Base-by-base conservation (phyloP, 257 asterid genomes). In the Nicotiana tabacum region DNA sequence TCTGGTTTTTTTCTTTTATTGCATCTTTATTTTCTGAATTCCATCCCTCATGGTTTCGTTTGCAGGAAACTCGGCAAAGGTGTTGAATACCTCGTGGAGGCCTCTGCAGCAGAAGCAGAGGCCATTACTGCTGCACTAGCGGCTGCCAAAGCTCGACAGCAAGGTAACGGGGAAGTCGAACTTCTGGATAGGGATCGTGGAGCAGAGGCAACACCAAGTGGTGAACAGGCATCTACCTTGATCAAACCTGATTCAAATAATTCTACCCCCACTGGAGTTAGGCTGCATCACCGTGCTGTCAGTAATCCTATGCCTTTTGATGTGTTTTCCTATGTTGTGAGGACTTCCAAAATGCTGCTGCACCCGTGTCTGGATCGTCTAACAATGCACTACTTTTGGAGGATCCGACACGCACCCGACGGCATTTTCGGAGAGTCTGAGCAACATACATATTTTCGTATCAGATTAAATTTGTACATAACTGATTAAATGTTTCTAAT, bases 271-370 rank as follows among this genome's bases (percentile, higher is more conserved):
- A 87, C 98, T 85, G 98, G 98, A 83, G 98, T 96, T 90, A 88
- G 98, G 91, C 98, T 96, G 77, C 99, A 96, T 90, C 99, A 96
- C 83, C 98, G 98, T 66, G 99, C 99, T 55, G 99, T 96, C 18
- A 92, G 99, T 91, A 84, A 82, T 72, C 46, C 61, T 13, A 46
- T 48, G 18, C 39, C 61, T 72, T 43, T 12, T 46, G 15, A 72
- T 46, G 24, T 72, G 78, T 11, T 72, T 39, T 43, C 11, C 48
- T 43, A 43, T 8, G 48, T 43, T 7, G 48, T 43, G 2, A 43
- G 48, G 48, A 43, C 48, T 43, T 43, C 11, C 48, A 7, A 43
- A 43, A 43, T 43, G 48, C 48, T 43, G 2, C 48, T 0, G 11
- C 48, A 43, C 48, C 11, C 3, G 3, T 8, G 48, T 43, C 35